These are phyloP conservation scores for Haematococcus sp. DNA, from an alignment of 139 green algal genomes.

Conservation along the genomic window DNA sequence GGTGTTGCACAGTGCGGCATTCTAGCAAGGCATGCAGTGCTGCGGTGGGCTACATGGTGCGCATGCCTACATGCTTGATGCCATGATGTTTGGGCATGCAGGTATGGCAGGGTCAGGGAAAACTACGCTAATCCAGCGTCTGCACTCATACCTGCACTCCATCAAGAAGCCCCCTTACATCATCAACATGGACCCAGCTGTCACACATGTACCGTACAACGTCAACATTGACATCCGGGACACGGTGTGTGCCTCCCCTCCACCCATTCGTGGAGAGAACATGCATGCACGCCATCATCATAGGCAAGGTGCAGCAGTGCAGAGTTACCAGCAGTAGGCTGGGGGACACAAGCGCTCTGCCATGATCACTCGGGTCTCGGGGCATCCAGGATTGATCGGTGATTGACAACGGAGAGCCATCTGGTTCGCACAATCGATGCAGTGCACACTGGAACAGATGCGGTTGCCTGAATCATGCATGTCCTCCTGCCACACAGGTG, in stretches of 20 bases:
- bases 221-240: conserved; percentile 98
- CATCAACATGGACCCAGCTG: conserved; percentile 96
- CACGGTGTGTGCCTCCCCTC: conserved; percentile 69
- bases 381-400: too few relatives aligned
- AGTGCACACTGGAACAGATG: too few relatives aligned
- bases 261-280: too few relatives aligned
- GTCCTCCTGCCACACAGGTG: conserved; percentile 52
- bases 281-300: too few relatives aligned
- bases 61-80: not conserved
- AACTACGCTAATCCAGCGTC: conserved; percentile 91
- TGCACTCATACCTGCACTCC: conserved; percentile 77
- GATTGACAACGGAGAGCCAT: too few relatives aligned
- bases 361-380: too few relatives aligned
- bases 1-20: not conserved
- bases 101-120: conserved; percentile 98
- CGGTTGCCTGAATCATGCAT: too few relatives aligned
- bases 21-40: not conserved
- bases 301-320: too few relatives aligned
- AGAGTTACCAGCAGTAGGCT: too few relatives aligned
- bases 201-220: conserved; percentile 82
- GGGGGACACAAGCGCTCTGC: too few relatives aligned
- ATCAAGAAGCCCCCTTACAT: conserved; percentile 71
- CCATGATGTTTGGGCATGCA: conserved; percentile 29
- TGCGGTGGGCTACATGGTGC: too few relatives aligned
- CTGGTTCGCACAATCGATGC: too few relatives aligned